Evolutionary conservation across 2,329 filamentous ascomycete genomes (phyloP), one percentile per base, ranked within the genome.

Genomic region (Aciculosporium take): DNA sequence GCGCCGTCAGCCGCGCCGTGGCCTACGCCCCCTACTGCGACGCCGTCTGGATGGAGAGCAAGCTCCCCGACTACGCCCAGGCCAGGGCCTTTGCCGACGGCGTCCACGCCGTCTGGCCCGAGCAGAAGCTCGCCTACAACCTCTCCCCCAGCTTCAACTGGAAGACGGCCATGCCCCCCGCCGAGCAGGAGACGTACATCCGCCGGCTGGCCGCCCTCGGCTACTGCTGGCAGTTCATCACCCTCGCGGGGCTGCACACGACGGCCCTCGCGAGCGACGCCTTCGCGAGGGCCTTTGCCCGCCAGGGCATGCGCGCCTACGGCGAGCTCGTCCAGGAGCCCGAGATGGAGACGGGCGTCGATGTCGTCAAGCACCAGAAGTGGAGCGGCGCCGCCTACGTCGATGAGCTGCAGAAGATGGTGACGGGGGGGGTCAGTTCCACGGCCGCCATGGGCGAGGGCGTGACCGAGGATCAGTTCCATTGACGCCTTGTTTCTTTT

Each of bases 221-320:
- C 48, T 98, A 98, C 76, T 94, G 86, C 76, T 98, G 91, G 91
- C 91, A 98, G 65, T 98, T 98, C 72, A 98, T 98, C 70, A 98
- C 91, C n/a, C 77, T 98, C 36, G 91, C 89, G 5, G 91, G 91
- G 51, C 74, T 98, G 58, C 91, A 98, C 71, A 94, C 86, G 47
- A 95, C 86, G 4, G 91, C 89, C 29, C 76, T 98, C 40, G 93
- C 94, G 66, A 81, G 81, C 55, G 79, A 96, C 66, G 78, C 81
- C 48, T 98, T 98, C 65, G 79, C 86, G 45, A 76, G 78, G 58
- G 84, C 85, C 37, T 98, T 84, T 61, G 72, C 81, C 43, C 69
- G 76, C 60, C 69, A 81, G 45, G 89, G 89, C 43, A 98, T 98
- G 89, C 79, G 88, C 43, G 91, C 89, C 12, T 98, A 96, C 62